Percentiles rank a stretch among this genome's conserved stretches.
phyloP scores from a whole-genome alignment of 1,284 basidiomycete genomes.

The Hymenochaete sp. region DNA sequence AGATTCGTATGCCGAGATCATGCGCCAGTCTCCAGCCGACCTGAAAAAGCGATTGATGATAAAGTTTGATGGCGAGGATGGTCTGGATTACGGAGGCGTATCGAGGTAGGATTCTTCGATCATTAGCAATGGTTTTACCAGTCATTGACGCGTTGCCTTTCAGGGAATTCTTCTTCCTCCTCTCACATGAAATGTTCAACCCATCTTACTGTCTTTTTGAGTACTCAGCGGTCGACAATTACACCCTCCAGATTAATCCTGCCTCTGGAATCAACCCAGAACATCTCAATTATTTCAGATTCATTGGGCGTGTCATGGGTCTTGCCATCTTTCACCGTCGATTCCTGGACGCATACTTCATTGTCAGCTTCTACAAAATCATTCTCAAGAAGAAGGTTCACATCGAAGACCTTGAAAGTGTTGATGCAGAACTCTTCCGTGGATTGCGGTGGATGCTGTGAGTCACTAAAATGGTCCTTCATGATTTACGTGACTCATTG shows the following conservation, averaged over 20 bases:
- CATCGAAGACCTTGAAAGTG: slow-evolving; percentile 81
- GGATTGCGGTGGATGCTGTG: slow-evolving; percentile 97
- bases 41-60: slow-evolving; percentile 95
- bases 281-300: slow-evolving; percentile 99
- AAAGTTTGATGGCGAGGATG: slow-evolving; percentile 96
- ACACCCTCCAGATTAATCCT: slow-evolving; percentile 97
- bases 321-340: slow-evolving; percentile 97
- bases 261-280: slow-evolving; percentile 98
- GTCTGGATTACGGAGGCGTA: slow-evolving; percentile 90
- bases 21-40: slow-evolving; percentile 90
- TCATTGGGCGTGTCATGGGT: slow-evolving; percentile 91
- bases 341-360: slow-evolving; percentile 99
- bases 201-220: slow-evolving; percentile 99
- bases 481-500: too few relatives aligned
- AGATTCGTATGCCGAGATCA: slow-evolving; percentile 93
- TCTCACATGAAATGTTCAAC: slow-evolving; percentile 98
- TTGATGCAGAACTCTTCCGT: slow-evolving; percentile 85
- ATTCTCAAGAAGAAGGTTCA: slow-evolving; percentile 83
- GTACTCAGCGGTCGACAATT: slow-evolving; percentile 99
- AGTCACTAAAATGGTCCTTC: too few relatives aligned
- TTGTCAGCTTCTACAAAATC: slow-evolving; percentile 99
- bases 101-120: slow-evolving; percentile 51
- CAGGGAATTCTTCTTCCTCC: slow-evolving; percentile 83
- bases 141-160: slow-evolving; percentile 18
- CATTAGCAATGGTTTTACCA: not conserved